Evolutionary conservation across 257 asterid genomes (phyloP).

Genomic region (Gentiana dahurica): DNA sequence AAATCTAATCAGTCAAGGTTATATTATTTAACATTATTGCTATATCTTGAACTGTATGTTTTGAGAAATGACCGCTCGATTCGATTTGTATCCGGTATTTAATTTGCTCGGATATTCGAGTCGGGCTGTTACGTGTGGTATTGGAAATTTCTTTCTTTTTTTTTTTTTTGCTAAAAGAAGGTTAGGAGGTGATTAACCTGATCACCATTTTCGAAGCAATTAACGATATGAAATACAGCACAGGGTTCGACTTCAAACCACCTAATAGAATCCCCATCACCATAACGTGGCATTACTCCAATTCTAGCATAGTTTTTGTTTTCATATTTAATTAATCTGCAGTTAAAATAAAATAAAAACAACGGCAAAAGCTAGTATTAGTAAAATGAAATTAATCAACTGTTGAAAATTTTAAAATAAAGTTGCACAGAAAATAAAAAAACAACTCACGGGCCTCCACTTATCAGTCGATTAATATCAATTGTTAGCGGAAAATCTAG

Average conservation of each 20-base stretch:
- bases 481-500: slow-evolving; percentile 54
- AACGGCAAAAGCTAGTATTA: neutral
- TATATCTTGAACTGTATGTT: neutral
- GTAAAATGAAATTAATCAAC: neutral
- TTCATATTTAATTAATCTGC: slow-evolving; percentile 37
- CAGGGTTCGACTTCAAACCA: slow-evolving; percentile 62
- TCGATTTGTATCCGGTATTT: too few species aligned
- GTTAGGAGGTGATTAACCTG: slow-evolving; percentile 24
- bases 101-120: too few species aligned
- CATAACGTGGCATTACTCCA: slow-evolving; percentile 73
- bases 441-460: slow-evolving; percentile 62
- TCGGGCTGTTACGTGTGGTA: neutral
- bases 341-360: neutral
- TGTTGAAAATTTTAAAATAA: neutral
- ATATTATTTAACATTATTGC: neutral
- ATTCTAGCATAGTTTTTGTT: slow-evolving; percentile 43
- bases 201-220: slow-evolving; percentile 44
- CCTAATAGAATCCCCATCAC: slow-evolving; percentile 38
- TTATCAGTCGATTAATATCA: slow-evolving; percentile 38
- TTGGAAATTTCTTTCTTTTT: too few species aligned
- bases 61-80: neutral
- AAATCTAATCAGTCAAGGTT: neutral
- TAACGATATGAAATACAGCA: slow-evolving; percentile 42
- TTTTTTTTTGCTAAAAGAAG: neutral
- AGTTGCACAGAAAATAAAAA: neutral